These are phyloP conservation scores for Vitis rotundifolia DNA, from an alignment of 164 flowering plant genomes.

Conservation along the genomic window DNA sequence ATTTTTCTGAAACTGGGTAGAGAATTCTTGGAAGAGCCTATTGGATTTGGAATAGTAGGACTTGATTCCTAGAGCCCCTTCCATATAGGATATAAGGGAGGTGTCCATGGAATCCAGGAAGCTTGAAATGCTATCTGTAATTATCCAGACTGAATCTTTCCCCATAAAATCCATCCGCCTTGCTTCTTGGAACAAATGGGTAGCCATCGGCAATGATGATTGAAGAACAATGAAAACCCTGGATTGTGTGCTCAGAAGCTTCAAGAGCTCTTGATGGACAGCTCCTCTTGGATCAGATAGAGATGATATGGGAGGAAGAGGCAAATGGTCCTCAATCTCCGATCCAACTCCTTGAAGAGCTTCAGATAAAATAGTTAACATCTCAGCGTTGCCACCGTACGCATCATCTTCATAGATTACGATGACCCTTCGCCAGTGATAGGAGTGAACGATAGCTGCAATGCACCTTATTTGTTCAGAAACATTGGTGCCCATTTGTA, in stretches of 20 bases:
- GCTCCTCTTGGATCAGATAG: slow-evolving; percentile 15
- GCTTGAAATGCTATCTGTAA: slow-evolving; percentile 24
- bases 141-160: slow-evolving; percentile 43
- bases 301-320: slow-evolving; percentile 32
- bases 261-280: slow-evolving; percentile 17
- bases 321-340: slow-evolving; percentile 30
- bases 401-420: slow-evolving; percentile 43
- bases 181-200: slow-evolving; percentile 37
- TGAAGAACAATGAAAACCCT: slow-evolving; percentile 36
- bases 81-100: slow-evolving; percentile 24
- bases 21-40: slow-evolving; percentile 5
- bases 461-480: slow-evolving; percentile 31
- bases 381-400: slow-evolving; percentile 29
- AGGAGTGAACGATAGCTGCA: slow-evolving; percentile 33
- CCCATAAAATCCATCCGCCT: slow-evolving; percentile 28
- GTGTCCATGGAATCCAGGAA: slow-evolving; percentile 29
- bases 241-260: slow-evolving; percentile 21
- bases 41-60: slow-evolving; percentile 15
- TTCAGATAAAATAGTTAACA: slow-evolving; percentile 23
- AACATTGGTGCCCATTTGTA: slow-evolving; percentile 26
- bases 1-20: slow-evolving; percentile 12
- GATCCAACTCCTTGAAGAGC: slow-evolving; percentile 24
- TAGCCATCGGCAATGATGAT: slow-evolving; percentile 17
- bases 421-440: slow-evolving; percentile 36
- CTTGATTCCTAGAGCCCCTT: slow-evolving; percentile 45